Base-by-base conservation (phyloP, 164 flowering plant species). In the Macadamia integrifolia region DNA sequence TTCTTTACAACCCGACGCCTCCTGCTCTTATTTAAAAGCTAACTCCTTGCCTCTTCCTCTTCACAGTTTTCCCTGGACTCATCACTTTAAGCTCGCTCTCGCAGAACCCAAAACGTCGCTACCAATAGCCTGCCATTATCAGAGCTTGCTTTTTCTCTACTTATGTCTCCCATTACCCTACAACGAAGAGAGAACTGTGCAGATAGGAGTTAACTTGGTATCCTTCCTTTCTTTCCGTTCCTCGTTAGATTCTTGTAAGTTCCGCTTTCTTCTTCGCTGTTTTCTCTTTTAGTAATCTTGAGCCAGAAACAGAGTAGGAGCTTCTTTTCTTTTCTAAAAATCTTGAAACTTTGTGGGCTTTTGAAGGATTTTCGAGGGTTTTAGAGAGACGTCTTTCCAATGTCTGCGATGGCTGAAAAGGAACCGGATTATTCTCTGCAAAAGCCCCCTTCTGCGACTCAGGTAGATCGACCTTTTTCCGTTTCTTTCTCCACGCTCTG, bases 361-460 rank as follows among this genome's bases (percentile, higher is more conserved):
- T 61, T 17, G 40, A 13, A 30, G 11, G 43, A 30, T 64, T 50
- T 50, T 52, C 8, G 15, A 32, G 31, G 61, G 1, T 67, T 59
- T 50, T 17, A 13, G 6, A 49, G 6, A 50, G 3, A 0, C 9
- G 55, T 50, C 17, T 14, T 1, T 17, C 57, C 6, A 6, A 10
- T 14, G 52, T 62, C 65, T 32, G 50, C 5, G 55, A 52, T 32
- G 42, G 23, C 35, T 60, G 17, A 66, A 1, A 15, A 66, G 59
- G 69, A 71, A 35, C 18, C 62, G 17, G 42, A 42, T 42, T n/a
- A 61, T 50, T 66, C 75, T 15, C 49, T 67, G 14, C 63, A 72
- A 50, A 66, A 72, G 9, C 66, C 75, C 66, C 70, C 75, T 10
- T 66, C 70, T 62, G 12, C 11, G 10, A 12, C 62, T 62, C 66